Conservation (phyloP, 2,329 filamentous ascomycete species). For the Penicillium sp. region DNA sequence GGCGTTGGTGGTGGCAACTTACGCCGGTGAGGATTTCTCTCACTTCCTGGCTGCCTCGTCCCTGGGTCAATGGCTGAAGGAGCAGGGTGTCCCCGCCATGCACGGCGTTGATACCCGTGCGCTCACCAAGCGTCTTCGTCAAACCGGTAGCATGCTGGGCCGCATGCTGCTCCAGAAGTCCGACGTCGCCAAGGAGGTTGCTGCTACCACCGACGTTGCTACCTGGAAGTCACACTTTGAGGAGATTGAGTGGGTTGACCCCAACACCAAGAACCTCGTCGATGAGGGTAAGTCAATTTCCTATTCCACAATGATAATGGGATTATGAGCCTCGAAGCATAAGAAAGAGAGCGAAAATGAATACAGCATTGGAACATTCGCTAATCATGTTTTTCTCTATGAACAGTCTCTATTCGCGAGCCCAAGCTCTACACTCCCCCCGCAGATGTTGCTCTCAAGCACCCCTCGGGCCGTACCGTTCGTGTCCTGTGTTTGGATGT, state of each 20-base stretch:
- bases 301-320: too few relatives aligned
- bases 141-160: conserved; percentile 95
- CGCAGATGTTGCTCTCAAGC: conserved; percentile 71
- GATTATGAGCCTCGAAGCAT: too few relatives aligned
- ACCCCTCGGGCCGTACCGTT: conserved; percentile 84
- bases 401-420: conserved; percentile 80
- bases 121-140: conserved; percentile 89
- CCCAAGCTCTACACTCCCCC: conserved; percentile 85
- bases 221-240: conserved; percentile 70
- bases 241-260: conserved; percentile 83
- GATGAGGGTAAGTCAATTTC: conserved; percentile 74
- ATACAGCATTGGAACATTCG: neutral
- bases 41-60: conserved; percentile 92
- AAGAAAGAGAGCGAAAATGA: neutral
- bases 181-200: conserved; percentile 42
- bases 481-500: conserved; percentile 94
- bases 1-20: conserved; percentile 86
- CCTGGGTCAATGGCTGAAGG: conserved; percentile 92
- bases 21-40: conserved; percentile 92
- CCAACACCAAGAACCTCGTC: conserved; percentile 90
- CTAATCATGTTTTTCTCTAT: neutral
- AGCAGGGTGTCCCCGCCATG: conserved; percentile 91
- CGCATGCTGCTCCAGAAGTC: conserved; percentile 77
- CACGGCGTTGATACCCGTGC: conserved; percentile 93
- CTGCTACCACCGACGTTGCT: conserved; percentile 48